Percentiles rank a stretch among this genome's conserved stretches.
phyloP scores from a whole-genome alignment of 495 filamentous ascomycete genomes.

The Endocarpon pusillum region DNA sequence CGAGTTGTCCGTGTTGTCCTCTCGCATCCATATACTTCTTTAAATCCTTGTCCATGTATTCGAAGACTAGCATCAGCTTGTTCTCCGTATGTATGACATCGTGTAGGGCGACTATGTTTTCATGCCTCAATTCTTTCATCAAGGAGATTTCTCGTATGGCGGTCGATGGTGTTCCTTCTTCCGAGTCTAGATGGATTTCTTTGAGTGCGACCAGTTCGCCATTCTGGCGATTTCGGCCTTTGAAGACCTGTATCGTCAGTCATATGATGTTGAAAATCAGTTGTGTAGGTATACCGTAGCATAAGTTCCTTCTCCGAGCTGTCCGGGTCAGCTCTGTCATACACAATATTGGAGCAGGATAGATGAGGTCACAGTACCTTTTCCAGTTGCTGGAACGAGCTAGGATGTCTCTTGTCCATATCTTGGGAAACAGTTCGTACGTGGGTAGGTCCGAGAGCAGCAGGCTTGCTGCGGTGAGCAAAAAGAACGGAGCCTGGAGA shows the following conservation, averaged over 20 bases:
- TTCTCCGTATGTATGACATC: conserved; percentile 99
- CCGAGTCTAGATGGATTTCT: conserved; percentile 96
- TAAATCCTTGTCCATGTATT: conserved; percentile 96
- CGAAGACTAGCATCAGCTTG: conserved; percentile 98
- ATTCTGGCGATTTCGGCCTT: conserved; percentile 89
- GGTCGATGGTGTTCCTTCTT: conserved; percentile 96
- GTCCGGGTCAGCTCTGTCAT: conserved; percentile 10
- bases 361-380: conserved; percentile 32
- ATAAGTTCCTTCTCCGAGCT: conserved; percentile 96
- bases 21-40: conserved; percentile 98
- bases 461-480: conserved; percentile 8
- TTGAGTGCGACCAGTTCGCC: conserved; percentile 94
- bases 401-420: conserved; percentile 83
- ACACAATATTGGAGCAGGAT: conserved; percentile 1
- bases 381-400: conserved; percentile 96
- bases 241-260: conserved; percentile 59
- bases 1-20: conserved; percentile 65
- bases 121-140: conserved; percentile 98
- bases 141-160: conserved; percentile 96
- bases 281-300: conserved; percentile 57
- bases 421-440: conserved; percentile 7
- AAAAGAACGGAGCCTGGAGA: conserved; percentile 25
- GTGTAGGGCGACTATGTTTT: conserved; percentile 92
- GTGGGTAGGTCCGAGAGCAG: conserved; percentile 1
- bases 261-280: conserved; percentile 4